Base-by-base conservation (phyloP, 2,329 filamentous ascomycete species). In the Aspergillus jensenii region DNA sequence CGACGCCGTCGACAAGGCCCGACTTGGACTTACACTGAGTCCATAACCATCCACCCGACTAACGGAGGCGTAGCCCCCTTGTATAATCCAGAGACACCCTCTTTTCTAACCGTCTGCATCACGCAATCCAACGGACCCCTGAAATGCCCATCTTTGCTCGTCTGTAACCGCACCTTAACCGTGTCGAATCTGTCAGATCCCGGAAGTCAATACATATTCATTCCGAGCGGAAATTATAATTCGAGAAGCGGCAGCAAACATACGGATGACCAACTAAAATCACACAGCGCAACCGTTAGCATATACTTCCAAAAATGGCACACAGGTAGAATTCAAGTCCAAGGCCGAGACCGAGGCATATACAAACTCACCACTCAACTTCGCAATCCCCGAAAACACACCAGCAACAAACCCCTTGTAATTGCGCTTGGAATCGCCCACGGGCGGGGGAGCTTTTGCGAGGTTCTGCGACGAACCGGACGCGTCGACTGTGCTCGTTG, bases 21-120 rank as follows among this genome's bases (percentile, higher is more conserved):
- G 27, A 11, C 27, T 31, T 2, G 3, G n/a, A 46, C 76, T 63
- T 74, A 83, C 79, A 89, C 74, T 55, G 83, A 87, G 79, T 99
- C 95, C 93, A 98, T 98, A 70, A 96, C 91, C 90, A 98, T 96
- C 95, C 95, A 98, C 67, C 95, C 95, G 52, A 97, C 86, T 49
- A 98, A 81, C 52, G 95, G 95, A 56, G 93, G 93, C 27, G 90
- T 91, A 11, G 92, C 92, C 68, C 93, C 93, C 79, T 98, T 99
- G 83, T 98, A 99, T 43, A 99, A 81, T 3, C 91, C 95, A 51
- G 82, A 78, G 47, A 96, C 77, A 48, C 93, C 93, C 76, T 99
- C 95, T 71, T 92, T 89, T 59, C 89, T 86, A 27, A 98, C 64
- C 9, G 95, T 99, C 73, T 93, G 88, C 56, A 90, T 75, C 9